Conservation (phyloP, 2,329 filamentous ascomycete species). For the Paraphaeosphaeria minitans region DNA sequence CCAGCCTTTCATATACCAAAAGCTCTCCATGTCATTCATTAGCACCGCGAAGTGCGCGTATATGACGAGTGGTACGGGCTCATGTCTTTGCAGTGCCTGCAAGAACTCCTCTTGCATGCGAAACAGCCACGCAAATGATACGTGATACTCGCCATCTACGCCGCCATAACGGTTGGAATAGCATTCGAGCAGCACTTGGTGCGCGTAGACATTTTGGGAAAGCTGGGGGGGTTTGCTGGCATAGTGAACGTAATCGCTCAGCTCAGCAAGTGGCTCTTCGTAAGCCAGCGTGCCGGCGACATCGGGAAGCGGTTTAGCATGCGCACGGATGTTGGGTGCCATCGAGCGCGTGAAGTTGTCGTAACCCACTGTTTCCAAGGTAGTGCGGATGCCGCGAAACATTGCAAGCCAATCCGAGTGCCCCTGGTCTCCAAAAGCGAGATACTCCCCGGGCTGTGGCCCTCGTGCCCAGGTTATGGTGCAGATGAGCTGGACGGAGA, state of each 20-base stretch:
- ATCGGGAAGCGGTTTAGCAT: constrained; percentile 20
- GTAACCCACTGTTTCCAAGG: constrained; percentile 16
- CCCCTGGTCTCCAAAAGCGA: constrained; percentile 32
- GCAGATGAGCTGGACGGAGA: constrained; percentile 33
- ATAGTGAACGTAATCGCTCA: constrained; percentile 19
- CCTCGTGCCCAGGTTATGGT: constrained; percentile 32
- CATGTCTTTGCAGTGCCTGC: constrained; percentile 27
- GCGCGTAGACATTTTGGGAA: constrained; percentile 16
- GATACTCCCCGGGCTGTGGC: constrained; percentile 34
- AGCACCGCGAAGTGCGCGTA: constrained; percentile 37
- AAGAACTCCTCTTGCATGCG: constrained; percentile 31
- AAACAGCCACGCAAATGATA: constrained; percentile 34
- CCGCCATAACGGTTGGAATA: constrained; percentile 30
- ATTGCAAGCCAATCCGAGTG: constrained; percentile 39
- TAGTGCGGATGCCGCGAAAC: constrained; percentile 37
- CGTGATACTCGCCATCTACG: constrained; percentile 31
- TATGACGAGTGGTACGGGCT: constrained; percentile 27
- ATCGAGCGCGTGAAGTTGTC: constrained; percentile 16
- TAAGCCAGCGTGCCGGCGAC: constrained; percentile 19
- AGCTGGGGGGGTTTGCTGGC: constrained; percentile 6
- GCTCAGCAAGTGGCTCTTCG: constrained; percentile 25
- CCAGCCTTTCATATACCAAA: constrained; percentile 42
- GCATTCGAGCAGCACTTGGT: constrained; percentile 25
- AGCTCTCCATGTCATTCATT: constrained; percentile 32
- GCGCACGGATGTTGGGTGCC: constrained; percentile 12